Conservation (phyloP, 108 stramenopile genomes). For the Conticribra guillardii region DNA sequence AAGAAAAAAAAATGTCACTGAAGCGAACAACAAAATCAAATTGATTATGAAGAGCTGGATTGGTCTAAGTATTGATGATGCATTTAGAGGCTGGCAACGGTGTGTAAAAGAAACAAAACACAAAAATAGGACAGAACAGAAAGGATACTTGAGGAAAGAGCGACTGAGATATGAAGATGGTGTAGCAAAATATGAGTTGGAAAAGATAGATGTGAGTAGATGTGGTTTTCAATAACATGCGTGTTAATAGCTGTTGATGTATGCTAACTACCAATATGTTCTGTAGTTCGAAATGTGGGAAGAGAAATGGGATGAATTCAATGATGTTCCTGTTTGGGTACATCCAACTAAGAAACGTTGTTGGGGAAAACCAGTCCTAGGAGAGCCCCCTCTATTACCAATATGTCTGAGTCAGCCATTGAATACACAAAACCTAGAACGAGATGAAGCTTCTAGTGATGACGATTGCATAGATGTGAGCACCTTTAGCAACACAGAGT, state of each 20-base stretch:
- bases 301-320: conserved; percentile 51
- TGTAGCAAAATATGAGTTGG: conserved; percentile 29
- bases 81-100: conserved; percentile 37
- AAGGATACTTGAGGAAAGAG: conserved; percentile 17
- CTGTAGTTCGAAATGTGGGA: too few relatives aligned
- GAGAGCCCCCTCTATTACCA: conserved; percentile 13
- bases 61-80: conserved; percentile 35
- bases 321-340: conserved; percentile 42
- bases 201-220: conserved; percentile 25
- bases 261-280: too few relatives aligned
- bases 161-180: conserved; percentile 38
- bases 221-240: not conserved
- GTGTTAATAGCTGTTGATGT: not conserved
- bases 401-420: conserved; percentile 32
- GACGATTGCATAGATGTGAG: too few relatives aligned
- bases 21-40: conserved; percentile 25
- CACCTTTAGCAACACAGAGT: too few relatives aligned
- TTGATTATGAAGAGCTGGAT: conserved; percentile 41
- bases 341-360: conserved; percentile 23
- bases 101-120: conserved; percentile 15
- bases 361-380: conserved; percentile 37
- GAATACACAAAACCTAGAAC: too few relatives aligned
- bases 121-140: conserved; percentile 14
- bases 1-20: conserved; percentile 15
- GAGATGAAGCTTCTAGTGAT: too few relatives aligned